These are phyloP conservation scores for Myriosclerotinia duriaeana DNA, from an alignment of 2,329 filamentous ascomycete genomes.

Conservation along the genomic window DNA sequence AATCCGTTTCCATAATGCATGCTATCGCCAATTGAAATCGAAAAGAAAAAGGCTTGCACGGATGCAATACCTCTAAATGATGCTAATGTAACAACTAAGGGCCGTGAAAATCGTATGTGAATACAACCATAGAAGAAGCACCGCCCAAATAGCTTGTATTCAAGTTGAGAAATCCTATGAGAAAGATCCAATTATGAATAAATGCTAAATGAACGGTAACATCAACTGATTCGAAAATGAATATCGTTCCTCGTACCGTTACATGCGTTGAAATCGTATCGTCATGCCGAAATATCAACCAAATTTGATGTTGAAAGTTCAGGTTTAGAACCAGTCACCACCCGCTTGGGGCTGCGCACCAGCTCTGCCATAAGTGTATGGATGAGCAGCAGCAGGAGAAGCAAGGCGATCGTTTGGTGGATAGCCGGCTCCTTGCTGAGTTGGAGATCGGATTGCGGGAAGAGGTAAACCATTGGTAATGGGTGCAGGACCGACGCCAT, in stretches of 20 bases:
- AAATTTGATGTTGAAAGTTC: slow-evolving; percentile 18
- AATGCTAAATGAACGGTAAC: slow-evolving; percentile 27
- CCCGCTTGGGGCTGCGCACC: slow-evolving; percentile 35
- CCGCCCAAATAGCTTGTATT: slow-evolving; percentile 10
- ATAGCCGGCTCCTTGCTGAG: slow-evolving; percentile 30
- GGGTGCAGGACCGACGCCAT: slow-evolving; percentile 33
- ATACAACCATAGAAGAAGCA: slow-evolving; percentile 37
- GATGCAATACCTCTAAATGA: slow-evolving; percentile 30
- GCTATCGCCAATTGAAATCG: slow-evolving; percentile 35
- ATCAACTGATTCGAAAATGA: slow-evolving; percentile 37
- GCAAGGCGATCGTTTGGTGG: slow-evolving; percentile 34
- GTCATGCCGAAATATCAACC: slow-evolving; percentile 35
- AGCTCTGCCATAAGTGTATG: slow-evolving; percentile 37
- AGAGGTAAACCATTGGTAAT: slow-evolving; percentile 30
- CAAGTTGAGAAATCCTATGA: slow-evolving; percentile 8
- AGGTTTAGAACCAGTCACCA: slow-evolving; percentile 39
- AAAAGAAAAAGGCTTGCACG: slow-evolving; percentile 31
- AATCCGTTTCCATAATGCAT: slow-evolving; percentile 36
- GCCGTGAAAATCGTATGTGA: slow-evolving; percentile 42
- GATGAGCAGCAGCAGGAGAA: slow-evolving; percentile 30
- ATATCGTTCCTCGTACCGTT: slow-evolving; percentile 42
- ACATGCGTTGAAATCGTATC: slow-evolving; percentile 42
- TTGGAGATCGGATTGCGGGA: slow-evolving; percentile 27
- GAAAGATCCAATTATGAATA: slow-evolving; percentile 23
- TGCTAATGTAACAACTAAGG: slow-evolving; percentile 42